A percentile compares a stretch with the other conserved stretches of the same genome.
Conservation (phyloP, 2,329 filamentous ascomycete genomes). For the Stylonectria norvegica region DNA sequence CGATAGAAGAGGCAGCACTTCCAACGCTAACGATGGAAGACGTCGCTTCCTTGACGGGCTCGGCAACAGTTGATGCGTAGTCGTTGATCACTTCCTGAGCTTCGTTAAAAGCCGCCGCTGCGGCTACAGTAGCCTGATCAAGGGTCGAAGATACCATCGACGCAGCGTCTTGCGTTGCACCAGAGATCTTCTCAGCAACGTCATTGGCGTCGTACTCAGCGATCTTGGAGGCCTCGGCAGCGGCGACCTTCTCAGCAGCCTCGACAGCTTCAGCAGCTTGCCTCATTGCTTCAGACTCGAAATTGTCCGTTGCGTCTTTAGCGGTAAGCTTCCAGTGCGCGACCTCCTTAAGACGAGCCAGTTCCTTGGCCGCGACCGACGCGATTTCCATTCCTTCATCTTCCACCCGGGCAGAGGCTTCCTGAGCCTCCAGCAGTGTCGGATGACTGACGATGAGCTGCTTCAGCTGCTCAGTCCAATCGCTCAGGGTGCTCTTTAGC, state of each 20-base stretch:
- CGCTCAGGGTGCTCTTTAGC: slow-evolving; percentile 74
- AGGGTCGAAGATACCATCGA: slow-evolving; percentile 12
- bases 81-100: slow-evolving; percentile 19
- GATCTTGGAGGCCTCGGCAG: not conserved
- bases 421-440: slow-evolving; percentile 64
- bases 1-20: slow-evolving; percentile 6
- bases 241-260: slow-evolving; percentile 15
- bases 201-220: slow-evolving; percentile 2
- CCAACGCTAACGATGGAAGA: slow-evolving; percentile 11
- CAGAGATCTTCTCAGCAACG: slow-evolving; percentile 29
- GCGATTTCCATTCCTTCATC: slow-evolving; percentile 77
- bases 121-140: slow-evolving; percentile 8
- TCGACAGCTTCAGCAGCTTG: slow-evolving; percentile 45
- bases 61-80: slow-evolving; percentile 19
- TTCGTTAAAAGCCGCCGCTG: slow-evolving; percentile 11
- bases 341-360: slow-evolving; percentile 77
- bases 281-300: slow-evolving; percentile 64
- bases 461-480: slow-evolving; percentile 82
- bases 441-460: slow-evolving; percentile 71
- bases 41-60: slow-evolving; percentile 11
- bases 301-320: slow-evolving; percentile 72
- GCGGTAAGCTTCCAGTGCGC: slow-evolving; percentile 79
- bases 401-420: slow-evolving; percentile 66
- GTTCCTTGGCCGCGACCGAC: slow-evolving; percentile 73
- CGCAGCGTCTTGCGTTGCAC: slow-evolving; percentile 16